Conservation (phyloP, 768 basidiomycete genomes). For the Gymnopilus dilepis region DNA sequence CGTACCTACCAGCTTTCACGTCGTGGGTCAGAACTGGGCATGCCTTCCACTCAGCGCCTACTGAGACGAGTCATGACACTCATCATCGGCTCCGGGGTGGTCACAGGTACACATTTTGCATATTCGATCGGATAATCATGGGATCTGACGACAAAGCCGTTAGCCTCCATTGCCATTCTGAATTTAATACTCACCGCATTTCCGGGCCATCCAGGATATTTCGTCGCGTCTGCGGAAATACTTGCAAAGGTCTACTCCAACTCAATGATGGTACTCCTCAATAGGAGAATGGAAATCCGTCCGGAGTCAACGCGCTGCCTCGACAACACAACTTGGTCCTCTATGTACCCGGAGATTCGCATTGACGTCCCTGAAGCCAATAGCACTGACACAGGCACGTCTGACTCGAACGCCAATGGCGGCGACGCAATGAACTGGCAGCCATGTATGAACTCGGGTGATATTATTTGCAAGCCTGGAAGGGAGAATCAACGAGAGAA, state of each 20-base stretch:
- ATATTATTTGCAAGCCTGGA: too few relatives aligned
- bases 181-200: background rate
- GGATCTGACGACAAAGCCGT: background rate
- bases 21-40: background rate
- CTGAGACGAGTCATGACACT: background rate
- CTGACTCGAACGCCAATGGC: background rate
- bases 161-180: background rate
- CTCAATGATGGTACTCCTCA: background rate
- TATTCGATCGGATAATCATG: too few relatives aligned
- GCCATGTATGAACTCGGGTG: too few relatives aligned
- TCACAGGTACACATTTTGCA: background rate
- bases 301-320: too few relatives aligned
- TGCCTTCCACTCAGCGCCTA: background rate
- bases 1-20: background rate
- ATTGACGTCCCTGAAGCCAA: background rate
- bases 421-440: too few relatives aligned
- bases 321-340: too few relatives aligned
- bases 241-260: background rate
- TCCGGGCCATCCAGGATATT: background rate
- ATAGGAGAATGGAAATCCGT: background rate
- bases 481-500: too few relatives aligned
- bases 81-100: background rate
- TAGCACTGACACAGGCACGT: too few relatives aligned
- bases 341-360: background rate
- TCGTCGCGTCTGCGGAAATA: background rate